Base-by-base conservation (phyloP, 73 alveolate genomes). In the Effrenium voratum region DNA sequence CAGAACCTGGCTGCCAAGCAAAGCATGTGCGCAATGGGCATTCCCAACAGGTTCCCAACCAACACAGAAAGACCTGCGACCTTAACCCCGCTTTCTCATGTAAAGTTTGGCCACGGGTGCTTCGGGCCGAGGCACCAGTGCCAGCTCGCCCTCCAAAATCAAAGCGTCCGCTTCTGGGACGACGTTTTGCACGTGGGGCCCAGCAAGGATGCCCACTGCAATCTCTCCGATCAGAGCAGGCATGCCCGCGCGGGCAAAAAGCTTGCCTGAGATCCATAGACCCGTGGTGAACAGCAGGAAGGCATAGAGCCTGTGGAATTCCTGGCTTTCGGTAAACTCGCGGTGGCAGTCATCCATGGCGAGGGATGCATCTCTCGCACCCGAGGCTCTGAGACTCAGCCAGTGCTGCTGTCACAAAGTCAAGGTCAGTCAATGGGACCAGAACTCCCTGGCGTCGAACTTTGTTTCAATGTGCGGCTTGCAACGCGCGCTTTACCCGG, bases 201-300 rank as follows among this genome's bases (percentile, higher is more conserved):
- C 97, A 12, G 97, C 97, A 12, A 90, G 86, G 55, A 90, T 90
- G 66, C 97, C 97, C 10, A 90, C 83, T 15, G 86, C 36, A 44
- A 90, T 90, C 52, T 90, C 97, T 28, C 97, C 97, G 41, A 90
- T 75, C 43, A 90, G 75, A 22, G 97, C 97, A 46, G 97, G 97
- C 97, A 90, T 90, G 87, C 97, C 97, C 60, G 75, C 59, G 50
- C 97, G 86, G 32, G 88, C 97, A 47, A 90, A 90, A 3, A 90
- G 97, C 66, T 90, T 90, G 68, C 97, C 97, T 34, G 97, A 73
- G 52, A 90, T 90, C 97, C 97, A 90, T 43, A 90, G 52, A 32
- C 87, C 97, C n/a, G 97, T 75, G 12, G 83, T 90, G 87, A 90
- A 90, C 72, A 90, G 97, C 97, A 90, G 36, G 40, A 90, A 68